These are phyloP conservation scores for Cyberlindnera mycetangii DNA, from an alignment of 805 yeast genomes.

Conservation along the genomic window DNA sequence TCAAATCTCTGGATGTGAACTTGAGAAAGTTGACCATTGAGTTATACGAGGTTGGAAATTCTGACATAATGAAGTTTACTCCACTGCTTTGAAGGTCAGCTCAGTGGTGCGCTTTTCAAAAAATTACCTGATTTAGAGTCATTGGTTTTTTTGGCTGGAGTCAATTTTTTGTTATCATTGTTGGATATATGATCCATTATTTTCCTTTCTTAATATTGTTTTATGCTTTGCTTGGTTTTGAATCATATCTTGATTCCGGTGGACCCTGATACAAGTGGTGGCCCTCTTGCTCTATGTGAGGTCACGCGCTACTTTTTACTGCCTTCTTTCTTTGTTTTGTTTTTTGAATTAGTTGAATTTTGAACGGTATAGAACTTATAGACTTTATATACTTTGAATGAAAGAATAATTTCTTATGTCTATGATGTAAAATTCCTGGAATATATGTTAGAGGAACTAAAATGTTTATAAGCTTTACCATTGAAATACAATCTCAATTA, in stretches of 20 bases:
- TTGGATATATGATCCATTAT: neutral
- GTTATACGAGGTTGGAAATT: conserved; percentile 21
- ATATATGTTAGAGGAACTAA: no score
- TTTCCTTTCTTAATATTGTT: neutral
- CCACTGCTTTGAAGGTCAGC: conserved; percentile 30
- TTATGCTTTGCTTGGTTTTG: neutral
- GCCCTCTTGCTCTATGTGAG: neutral
- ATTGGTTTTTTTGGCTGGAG: neutral
- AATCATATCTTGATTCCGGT: neutral
- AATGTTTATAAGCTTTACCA: no score
- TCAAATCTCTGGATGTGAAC: conserved; percentile 16
- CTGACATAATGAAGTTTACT: conserved; percentile 19
- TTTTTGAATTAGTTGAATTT: neutral
- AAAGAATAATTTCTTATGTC: neutral
- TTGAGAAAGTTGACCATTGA: conserved; percentile 16
- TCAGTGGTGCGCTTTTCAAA: neutral
- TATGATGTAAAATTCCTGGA: no score
- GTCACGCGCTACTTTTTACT: neutral
- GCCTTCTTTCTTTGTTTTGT: neutral
- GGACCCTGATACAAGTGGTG: conserved; percentile 1
- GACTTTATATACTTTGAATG: neutral
- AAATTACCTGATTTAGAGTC: neutral
- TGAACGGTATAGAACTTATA: conserved; percentile 5
- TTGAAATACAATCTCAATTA: no score
- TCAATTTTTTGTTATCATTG: neutral